These are phyloP conservation scores for Paramarasmius palmivorus DNA, from an alignment of 1,284 basidiomycete genomes.

Conservation along the genomic window DNA sequence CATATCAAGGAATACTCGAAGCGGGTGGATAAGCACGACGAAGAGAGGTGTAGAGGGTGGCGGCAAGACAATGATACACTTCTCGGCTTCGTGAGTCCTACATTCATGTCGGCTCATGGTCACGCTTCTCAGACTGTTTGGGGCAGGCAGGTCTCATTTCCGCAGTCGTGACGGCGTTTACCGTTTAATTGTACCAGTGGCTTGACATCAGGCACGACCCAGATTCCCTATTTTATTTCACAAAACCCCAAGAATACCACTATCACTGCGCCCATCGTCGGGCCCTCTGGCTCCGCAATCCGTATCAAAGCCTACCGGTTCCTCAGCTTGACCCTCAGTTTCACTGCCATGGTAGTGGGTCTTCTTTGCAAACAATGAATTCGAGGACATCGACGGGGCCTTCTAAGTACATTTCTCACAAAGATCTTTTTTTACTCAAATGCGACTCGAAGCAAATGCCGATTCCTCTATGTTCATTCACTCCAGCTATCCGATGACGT, in stretches of 20 bases:
- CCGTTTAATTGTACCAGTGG: constrained; percentile 20
- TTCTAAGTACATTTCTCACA: constrained; percentile 14
- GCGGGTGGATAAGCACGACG: constrained; percentile 12
- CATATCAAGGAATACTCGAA: constrained; percentile 6
- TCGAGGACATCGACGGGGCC: constrained; percentile 15
- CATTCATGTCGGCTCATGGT: background rate
- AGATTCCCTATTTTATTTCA: constrained; percentile 8
- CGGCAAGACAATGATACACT: constrained; percentile 20
- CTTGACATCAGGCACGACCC: constrained; percentile 15
- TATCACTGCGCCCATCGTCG: background rate
- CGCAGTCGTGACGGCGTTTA: constrained; percentile 20
- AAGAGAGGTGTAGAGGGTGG: constrained; percentile 18
- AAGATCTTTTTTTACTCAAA: constrained; percentile 19
- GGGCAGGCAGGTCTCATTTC: constrained; percentile 23
- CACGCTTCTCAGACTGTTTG: background rate
- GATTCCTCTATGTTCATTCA: no score
- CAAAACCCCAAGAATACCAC: constrained; percentile 14
- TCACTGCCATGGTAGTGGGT: constrained; percentile 29
- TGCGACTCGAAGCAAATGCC: constrained; percentile 23
- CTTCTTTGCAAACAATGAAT: constrained; percentile 28
- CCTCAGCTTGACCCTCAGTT: constrained; percentile 28
- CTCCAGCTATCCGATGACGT: no score
- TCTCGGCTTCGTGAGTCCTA: constrained; percentile 19
- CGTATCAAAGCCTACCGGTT: constrained; percentile 32
- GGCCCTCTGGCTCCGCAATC: constrained; percentile 1